Evolutionary conservation across 768 basidiomycete species (phyloP), one percentile per base, ranked within the genome.

Genomic region (Amyloporia xantha): DNA sequence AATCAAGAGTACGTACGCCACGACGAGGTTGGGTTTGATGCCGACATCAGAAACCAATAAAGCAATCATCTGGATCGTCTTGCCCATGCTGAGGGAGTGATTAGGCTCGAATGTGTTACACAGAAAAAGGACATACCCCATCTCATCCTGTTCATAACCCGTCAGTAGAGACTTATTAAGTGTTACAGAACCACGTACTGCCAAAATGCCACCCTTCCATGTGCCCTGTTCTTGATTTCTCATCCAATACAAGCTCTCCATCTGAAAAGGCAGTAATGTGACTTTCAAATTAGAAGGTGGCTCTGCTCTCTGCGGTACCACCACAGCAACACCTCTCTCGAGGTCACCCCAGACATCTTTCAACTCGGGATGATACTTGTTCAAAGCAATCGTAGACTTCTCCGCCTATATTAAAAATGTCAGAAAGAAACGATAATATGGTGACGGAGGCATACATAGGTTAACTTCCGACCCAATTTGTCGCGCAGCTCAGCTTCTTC

Each of bases 211-310:
- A 30, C 95, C 96, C 41, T 74, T 71, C 90, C 94, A 98, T 2
- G 81, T 67, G 5, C 87, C 77, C 47, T 82, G 71, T 64, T 99
- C 96, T 69, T 98, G 96, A 60, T 90, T 76, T 56, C 81, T 78
- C 91, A 99, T 95, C 96, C 96, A 99, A 59, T 73, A 84, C 54
- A 99, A 71, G 67, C 90, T 91, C 68, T 99, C 96, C 45, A 79
- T 81, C 65, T 99, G 96, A 77, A 98, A 99, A 1, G 94, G 95
- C 28, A 99, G 71, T 3, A 99, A 76, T 0, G 77, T 81, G 43
- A 90, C 76, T 63, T 91, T 95, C 51, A 98, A 70, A n/a, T 82
- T 82, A 2, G 68, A 70, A 2, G 96, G 94, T 49, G 94, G 93
- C 24, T 78, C 77, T 41, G 85, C 87, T 58, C 80, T 78, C 44